A percentile compares a stretch with the other conserved stretches of the same genome.
Conservation (phyloP, 306 rosid genomes). For the Gastrolobium bilobum region DNA sequence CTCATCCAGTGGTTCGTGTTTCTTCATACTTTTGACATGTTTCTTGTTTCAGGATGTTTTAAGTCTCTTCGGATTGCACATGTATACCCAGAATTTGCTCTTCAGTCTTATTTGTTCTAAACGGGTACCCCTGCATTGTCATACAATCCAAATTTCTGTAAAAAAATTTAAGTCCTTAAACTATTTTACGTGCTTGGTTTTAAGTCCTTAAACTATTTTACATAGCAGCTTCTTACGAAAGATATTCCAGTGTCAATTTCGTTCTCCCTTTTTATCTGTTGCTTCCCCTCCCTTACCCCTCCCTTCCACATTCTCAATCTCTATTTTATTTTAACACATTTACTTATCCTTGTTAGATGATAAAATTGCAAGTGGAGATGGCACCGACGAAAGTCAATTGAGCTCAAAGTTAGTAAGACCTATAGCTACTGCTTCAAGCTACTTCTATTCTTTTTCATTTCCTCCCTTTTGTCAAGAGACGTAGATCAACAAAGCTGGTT, state of each 20-base stretch:
- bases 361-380: conserved; percentile 48
- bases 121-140: no score
- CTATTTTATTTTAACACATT: no score
- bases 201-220: no score
- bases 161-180: not conserved
- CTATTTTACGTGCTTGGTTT: not conserved
- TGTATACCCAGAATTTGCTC: not conserved
- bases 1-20: conserved; percentile 91
- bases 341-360: conserved; percentile 53
- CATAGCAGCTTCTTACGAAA: conserved; percentile 6
- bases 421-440: conserved; percentile 22
- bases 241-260: conserved; percentile 21
- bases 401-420: conserved; percentile 63
- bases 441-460: conserved; percentile 32
- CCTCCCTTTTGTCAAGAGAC: conserved; percentile 8
- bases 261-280: not conserved
- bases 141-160: not conserved
- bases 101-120: not conserved
- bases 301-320: no score
- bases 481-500: not conserved
- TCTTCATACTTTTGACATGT: conserved; percentile 40
- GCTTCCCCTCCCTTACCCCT: no score
- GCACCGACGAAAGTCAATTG: conserved; percentile 50
- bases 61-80: conserved; percentile 21
- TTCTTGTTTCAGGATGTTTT: conserved; percentile 37